phyloP scores from a whole-genome alignment of 805 yeast genomes.

The Saccharomycopsis sp. region DNA sequence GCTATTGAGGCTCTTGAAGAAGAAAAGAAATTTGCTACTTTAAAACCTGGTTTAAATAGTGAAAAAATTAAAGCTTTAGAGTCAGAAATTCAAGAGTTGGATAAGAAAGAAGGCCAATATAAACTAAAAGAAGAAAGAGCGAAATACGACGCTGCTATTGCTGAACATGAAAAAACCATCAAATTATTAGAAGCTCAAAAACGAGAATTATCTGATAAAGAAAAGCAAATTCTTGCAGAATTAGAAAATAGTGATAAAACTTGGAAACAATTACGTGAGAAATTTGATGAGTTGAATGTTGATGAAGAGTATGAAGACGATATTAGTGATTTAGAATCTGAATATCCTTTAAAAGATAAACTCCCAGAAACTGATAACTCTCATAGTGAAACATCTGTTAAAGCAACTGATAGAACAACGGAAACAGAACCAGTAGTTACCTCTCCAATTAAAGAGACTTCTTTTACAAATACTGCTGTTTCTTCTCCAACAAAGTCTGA shows the following conservation, averaged over 20 bases:
- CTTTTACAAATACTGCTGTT: background rate
- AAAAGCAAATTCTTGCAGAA: conserved; percentile 9
- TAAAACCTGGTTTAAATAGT: conserved; percentile 9
- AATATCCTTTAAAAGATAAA: background rate
- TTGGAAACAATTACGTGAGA: conserved; percentile 10
- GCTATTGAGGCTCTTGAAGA: conserved; percentile 15
- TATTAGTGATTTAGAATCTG: background rate
- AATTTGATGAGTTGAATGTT: conserved; percentile 8
- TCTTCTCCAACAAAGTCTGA: background rate
- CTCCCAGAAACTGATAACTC: background rate
- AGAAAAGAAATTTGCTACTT: conserved; percentile 6
- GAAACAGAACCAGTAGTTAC: background rate
- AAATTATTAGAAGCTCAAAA: conserved; percentile 11
- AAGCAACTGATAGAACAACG: background rate
- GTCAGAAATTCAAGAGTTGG: conserved; percentile 12
- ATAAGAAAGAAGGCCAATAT: conserved; percentile 5
- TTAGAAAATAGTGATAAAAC: conserved; percentile 9
- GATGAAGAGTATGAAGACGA: conserved; percentile 3
- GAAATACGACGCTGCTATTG: conserved; percentile 10
- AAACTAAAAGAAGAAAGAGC: conserved; percentile 4
- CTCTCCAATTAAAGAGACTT: no score
- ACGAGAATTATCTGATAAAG: conserved; percentile 8
- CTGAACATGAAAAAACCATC: conserved; percentile 12
- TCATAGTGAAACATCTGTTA: background rate
- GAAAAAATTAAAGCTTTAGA: conserved; percentile 13